phyloP scores from a whole-genome alignment of 257 asterid genomes.

The Cynanchum wilfordii region DNA sequence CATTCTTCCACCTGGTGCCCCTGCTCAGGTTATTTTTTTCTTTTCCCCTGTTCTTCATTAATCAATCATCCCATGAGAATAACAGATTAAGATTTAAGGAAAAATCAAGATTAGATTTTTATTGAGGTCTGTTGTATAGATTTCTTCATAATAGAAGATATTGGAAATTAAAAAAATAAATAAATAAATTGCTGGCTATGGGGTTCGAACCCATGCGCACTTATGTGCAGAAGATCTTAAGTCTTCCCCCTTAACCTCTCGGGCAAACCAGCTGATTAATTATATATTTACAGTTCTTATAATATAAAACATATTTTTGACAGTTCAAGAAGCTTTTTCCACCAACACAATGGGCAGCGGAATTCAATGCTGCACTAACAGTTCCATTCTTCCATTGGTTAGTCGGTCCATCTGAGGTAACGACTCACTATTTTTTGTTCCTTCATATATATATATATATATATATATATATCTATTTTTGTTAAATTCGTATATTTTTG shows the following conservation, averaged over 20 bases:
- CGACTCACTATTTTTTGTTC: too few relatives aligned
- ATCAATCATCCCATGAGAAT: too few relatives aligned
- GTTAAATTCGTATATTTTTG: neutral
- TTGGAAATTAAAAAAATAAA: neutral
- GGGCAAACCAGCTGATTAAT: conserved; percentile 68
- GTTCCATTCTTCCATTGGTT: conserved; percentile 95
- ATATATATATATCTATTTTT: too few relatives aligned
- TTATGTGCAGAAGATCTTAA: conserved; percentile 83
- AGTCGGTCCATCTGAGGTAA: conserved; percentile 95
- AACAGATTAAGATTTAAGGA: too few relatives aligned
- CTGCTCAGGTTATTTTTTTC: conserved; percentile 56
- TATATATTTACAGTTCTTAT: too few relatives aligned
- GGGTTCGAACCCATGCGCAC: conserved; percentile 98
- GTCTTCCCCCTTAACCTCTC: conserved; percentile 96
- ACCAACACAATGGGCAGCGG: conserved; percentile 88
- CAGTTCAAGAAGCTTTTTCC: conserved; percentile 92
- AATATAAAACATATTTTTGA: neutral
- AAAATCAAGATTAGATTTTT: too few relatives aligned
- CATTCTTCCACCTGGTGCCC: conserved; percentile 97
- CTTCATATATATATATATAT: neutral
- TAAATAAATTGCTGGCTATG: conserved; percentile 68
- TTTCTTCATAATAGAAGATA: too few relatives aligned
- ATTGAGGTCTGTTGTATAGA: too few relatives aligned
- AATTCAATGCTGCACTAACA: conserved; percentile 81
- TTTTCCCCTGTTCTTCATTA: neutral